phyloP scores from a whole-genome alignment of 495 filamentous ascomycete species.

The Aspergillus leporis region DNA sequence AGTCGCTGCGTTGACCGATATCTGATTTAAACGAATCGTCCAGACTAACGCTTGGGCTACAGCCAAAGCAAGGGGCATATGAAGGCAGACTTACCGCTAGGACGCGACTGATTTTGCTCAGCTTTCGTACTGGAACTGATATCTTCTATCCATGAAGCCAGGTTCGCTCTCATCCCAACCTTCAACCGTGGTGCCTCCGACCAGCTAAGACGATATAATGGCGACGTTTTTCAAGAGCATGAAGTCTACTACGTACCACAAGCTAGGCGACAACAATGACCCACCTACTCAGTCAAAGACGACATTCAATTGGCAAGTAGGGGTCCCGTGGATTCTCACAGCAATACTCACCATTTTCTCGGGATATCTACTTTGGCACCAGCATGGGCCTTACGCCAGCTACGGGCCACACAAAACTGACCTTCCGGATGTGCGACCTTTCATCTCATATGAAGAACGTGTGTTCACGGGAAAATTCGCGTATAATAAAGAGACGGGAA shows the following conservation, averaged over 20 bases:
- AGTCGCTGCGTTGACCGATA: too few relatives aligned
- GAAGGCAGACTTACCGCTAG: too few relatives aligned
- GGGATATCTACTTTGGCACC: not conserved
- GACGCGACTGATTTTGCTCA: too few relatives aligned
- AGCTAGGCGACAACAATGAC: not conserved
- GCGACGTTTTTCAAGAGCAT: not conserved
- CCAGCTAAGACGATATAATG: not conserved
- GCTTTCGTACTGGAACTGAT: too few relatives aligned
- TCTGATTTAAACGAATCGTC: too few relatives aligned
- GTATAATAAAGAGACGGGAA: not conserved
- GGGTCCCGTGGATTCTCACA: not conserved
- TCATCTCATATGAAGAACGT: not conserved
- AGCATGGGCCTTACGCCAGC: too few relatives aligned
- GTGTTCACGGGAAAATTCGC: not conserved
- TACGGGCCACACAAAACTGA: not conserved
- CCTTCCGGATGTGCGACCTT: not conserved
- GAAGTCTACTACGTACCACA: not conserved
- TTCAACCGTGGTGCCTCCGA: too few relatives aligned
- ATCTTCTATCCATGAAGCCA: too few relatives aligned
- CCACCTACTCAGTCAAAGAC: not conserved
- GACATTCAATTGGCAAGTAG: not conserved
- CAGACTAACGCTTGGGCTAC: too few relatives aligned
- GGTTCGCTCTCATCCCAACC: too few relatives aligned
- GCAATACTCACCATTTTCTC: not conserved
- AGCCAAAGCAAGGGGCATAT: too few relatives aligned